Conservation (phyloP, 164 flowering plant species). For the Buxus sempervirens region DNA sequence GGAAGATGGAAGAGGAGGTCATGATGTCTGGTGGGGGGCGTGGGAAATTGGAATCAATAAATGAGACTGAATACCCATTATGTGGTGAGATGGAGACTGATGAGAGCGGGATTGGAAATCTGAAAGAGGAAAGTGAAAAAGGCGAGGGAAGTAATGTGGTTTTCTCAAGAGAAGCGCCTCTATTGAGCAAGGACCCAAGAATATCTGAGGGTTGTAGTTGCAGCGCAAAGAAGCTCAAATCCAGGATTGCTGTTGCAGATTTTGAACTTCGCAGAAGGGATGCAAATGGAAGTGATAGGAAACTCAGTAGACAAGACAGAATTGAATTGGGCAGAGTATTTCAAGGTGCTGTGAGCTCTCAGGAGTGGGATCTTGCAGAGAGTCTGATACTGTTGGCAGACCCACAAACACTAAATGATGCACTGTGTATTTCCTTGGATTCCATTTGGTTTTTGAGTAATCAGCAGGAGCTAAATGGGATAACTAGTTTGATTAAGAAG, state of each 20-base stretch:
- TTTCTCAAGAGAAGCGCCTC: slow-evolving; percentile 63
- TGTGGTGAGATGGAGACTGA: slow-evolving; percentile 50
- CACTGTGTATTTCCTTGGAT: slow-evolving; percentile 81
- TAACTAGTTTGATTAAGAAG: slow-evolving; percentile 70
- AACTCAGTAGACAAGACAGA: slow-evolving; percentile 72
- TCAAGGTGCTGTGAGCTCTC: slow-evolving; percentile 83
- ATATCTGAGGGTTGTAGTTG: slow-evolving; percentile 37
- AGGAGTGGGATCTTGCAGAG: slow-evolving; percentile 84
- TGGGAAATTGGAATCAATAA: slow-evolving; percentile 19
- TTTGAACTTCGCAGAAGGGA: slow-evolving; percentile 45
- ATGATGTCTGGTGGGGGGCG: slow-evolving; percentile 7
- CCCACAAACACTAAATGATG: slow-evolving; percentile 82
- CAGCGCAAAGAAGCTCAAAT: slow-evolving; percentile 52
- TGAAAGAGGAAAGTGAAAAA: slow-evolving; percentile 25
- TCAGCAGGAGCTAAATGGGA: slow-evolving; percentile 59
- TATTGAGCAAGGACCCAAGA: slow-evolving; percentile 34
- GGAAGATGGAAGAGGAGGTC: slow-evolving; percentile 33
- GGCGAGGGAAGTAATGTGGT: slow-evolving; percentile 61
- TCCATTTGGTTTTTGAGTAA: slow-evolving; percentile 85
- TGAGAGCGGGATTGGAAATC: slow-evolving; percentile 22
- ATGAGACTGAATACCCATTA: slow-evolving; percentile 25
- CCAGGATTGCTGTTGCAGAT: slow-evolving; percentile 39
- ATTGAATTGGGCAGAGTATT: slow-evolving; percentile 75
- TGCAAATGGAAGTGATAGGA: slow-evolving; percentile 45
- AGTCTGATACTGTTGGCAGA: slow-evolving; percentile 72